Conservation (phyloP, 768 basidiomycete genomes). For the Lactarius akahatsu region DNA sequence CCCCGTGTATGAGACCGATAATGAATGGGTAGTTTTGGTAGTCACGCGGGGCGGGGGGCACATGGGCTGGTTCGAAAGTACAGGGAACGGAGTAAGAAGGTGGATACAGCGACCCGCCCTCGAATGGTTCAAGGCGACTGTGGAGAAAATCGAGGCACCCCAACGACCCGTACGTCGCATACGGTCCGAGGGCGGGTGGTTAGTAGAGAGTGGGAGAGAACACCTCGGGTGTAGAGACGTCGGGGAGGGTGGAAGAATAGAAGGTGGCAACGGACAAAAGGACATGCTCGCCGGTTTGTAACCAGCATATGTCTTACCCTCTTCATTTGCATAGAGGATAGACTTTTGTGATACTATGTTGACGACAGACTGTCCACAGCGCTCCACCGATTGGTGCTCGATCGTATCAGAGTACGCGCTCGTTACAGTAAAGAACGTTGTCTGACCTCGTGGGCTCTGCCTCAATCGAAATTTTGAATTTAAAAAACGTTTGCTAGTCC, state of each 20-base stretch:
- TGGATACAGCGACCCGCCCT: slow-evolving; percentile 75
- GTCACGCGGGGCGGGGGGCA: slow-evolving; percentile 74
- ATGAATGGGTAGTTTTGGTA: slow-evolving; percentile 57
- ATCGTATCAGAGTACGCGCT: not conserved
- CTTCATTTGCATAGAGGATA: not conserved
- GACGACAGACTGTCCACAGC: not conserved
- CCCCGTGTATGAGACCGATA: slow-evolving; percentile 55
- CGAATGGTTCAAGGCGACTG: slow-evolving; percentile 68
- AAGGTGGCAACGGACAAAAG: not conserved
- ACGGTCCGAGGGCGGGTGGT: slow-evolving; percentile 55
- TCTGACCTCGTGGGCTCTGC: not conserved
- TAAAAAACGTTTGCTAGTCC: not conserved
- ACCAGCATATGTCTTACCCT: not conserved
- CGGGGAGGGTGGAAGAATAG: slow-evolving; percentile 45
- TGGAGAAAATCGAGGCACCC: slow-evolving; percentile 49
- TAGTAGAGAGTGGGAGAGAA: slow-evolving; percentile 52
- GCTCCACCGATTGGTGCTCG: not conserved
- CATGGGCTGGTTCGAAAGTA: slow-evolving; percentile 78
- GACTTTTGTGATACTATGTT: not conserved
- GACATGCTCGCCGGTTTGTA: slow-evolving; percentile 18
- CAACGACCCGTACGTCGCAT: slow-evolving; percentile 37
- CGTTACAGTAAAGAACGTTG: not conserved
- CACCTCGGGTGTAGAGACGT: slow-evolving; percentile 60
- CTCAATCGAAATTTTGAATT: not conserved
- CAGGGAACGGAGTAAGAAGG: slow-evolving; percentile 38